Conservation (phyloP, 2,329 filamentous ascomycete genomes). For the Kalmusia sp. region DNA sequence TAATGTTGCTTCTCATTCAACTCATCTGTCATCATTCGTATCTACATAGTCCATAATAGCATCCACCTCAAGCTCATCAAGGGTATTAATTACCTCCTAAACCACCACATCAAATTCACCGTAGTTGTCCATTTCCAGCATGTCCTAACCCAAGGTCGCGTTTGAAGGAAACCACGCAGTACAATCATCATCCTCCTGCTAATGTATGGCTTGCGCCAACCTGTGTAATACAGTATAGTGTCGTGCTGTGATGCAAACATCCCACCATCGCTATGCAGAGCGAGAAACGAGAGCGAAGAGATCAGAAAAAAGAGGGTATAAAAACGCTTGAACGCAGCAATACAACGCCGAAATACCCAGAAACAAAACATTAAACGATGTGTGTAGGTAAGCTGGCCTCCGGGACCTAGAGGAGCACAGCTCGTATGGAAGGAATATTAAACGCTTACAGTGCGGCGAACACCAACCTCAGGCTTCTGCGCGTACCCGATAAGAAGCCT, state of each 20-base stretch:
- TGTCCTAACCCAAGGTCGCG: conserved; percentile 34
- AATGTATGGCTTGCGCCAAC: conserved; percentile 32
- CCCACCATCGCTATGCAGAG: conserved; percentile 39
- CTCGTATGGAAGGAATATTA: conserved; percentile 42
- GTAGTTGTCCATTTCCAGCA: conserved; percentile 44
- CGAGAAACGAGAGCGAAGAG: conserved; percentile 33
- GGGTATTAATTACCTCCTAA: conserved; percentile 2
- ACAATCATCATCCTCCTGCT: conserved; percentile 27
- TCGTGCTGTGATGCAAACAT: conserved; percentile 21
- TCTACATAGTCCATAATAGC: conserved; percentile 4
- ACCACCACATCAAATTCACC: neutral
- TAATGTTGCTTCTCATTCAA: neutral
- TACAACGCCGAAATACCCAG: conserved; percentile 15
- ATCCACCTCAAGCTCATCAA: no score
- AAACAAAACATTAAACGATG: conserved; percentile 15
- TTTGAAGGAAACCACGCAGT: no score
- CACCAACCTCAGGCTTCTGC: conserved; percentile 69
- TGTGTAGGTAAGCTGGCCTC: conserved; percentile 23
- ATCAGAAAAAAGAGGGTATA: conserved; percentile 44
- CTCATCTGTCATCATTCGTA: conserved; percentile 10
- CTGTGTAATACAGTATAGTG: conserved; percentile 25
- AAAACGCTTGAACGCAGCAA: conserved; percentile 47
- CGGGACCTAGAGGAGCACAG: conserved; percentile 41
- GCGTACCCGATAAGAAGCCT: conserved; percentile 92
- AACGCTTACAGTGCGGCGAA: conserved; percentile 58